Evolutionary conservation across 2,329 filamentous ascomycete species (phyloP), one percentile per base, ranked within the genome.

Genomic region (Trichophyton rubrum): DNA sequence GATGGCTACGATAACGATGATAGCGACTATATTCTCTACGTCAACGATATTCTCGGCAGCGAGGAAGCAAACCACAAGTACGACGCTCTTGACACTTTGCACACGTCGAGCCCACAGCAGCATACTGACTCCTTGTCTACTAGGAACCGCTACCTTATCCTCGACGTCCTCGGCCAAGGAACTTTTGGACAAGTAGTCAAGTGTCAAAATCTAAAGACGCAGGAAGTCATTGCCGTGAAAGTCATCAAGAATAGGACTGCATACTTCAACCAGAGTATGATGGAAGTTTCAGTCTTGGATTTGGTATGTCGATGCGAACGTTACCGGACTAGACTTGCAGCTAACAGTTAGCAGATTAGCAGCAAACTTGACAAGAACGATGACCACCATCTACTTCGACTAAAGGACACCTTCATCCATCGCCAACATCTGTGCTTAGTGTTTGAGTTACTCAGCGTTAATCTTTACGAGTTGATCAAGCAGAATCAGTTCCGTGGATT

Each of bases 251-350:
- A 99, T 75, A 86, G 92, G 69, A 99, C 93, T 1, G 93, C 93
- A 41, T 99, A 99, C 74, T 99, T 99, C 79, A 99, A 99, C 72
- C 93, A 99, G 75, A 97, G 93, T 74, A 99, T 99, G 93, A 99
- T 99, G 93, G 93, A 99, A 72, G 93, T 99, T 35, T 99, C 93
- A 1, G 93, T 99, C 24, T 80, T 99, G 61, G 93, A 99, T 74
- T 72, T 99, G 80, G 90, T 95, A 80, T 61, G 83, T 67, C 59
- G 3, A 33, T 15, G 3, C 27, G 1, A 6, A 35, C 22, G 33
- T n/a, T 59, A 59, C 15, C 59, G 0, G 7, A 55, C 24, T 38
- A 13, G 53, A 2, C 38, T 11, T 9, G 20, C 57, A 6, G 55
- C 62, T 63, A 33, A 63, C 55, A 17, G 9, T 49, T 2, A 57